phyloP scores from a whole-genome alignment of 163 green algal species.

The Picocystis sp. region DNA sequence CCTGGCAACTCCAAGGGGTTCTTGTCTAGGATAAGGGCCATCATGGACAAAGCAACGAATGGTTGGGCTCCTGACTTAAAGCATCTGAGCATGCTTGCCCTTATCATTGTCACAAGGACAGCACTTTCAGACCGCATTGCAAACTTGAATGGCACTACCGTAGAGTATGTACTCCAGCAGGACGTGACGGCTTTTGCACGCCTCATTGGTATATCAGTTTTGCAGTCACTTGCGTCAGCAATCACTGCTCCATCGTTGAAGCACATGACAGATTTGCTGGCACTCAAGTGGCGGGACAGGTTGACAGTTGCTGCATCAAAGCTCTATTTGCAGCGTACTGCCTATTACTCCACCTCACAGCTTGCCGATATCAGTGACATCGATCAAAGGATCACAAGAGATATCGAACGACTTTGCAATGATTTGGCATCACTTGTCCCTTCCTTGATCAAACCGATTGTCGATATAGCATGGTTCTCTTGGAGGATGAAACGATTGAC shows the following conservation, averaged over 20 bases:
- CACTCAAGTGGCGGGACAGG: conserved; percentile 32
- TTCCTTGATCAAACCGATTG: conserved; percentile 43
- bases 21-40: too few species aligned
- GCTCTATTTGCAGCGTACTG: too few species aligned
- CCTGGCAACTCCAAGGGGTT: too few species aligned
- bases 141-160: conserved; percentile 43
- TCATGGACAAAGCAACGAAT: conserved; percentile 5
- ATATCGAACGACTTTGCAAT: conserved; percentile 38
- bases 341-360: too few species aligned
- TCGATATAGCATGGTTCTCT: conserved; percentile 50
- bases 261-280: conserved; percentile 40
- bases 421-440: conserved; percentile 46
- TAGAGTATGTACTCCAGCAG: conserved; percentile 51
- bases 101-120: conserved; percentile 43
- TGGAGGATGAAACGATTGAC: conserved; percentile 35
- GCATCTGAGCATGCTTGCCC: conserved; percentile 23
- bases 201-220: conserved; percentile 24
- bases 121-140: conserved; percentile 52
- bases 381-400: conserved; percentile 42
- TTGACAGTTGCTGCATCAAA: too few species aligned
- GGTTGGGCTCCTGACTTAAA: not conserved
- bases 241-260: conserved; percentile 44
- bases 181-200: conserved; percentile 32
- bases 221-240: conserved; percentile 15
- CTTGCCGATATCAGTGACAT: conserved; percentile 17